Percentiles rank a stretch among this genome's conserved stretches.
phyloP scores from a whole-genome alignment of 148 eudicot species.

The Rhododendron molle region DNA sequence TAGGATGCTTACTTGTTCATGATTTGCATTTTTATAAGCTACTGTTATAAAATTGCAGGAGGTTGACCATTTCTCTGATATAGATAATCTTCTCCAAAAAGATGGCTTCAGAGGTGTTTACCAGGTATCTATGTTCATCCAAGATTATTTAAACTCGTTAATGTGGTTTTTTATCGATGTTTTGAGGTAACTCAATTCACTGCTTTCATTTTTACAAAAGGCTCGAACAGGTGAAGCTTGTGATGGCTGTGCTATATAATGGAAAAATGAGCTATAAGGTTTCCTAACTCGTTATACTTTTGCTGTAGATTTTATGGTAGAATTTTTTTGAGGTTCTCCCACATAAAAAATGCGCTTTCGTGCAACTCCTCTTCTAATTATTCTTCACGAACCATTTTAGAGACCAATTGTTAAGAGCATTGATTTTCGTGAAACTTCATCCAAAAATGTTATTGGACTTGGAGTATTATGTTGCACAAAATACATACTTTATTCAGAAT shows the following conservation, averaged over 20 bases:
- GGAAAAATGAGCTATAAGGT: slow-evolving; percentile 69
- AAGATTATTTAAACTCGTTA: neutral
- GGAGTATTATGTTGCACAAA: neutral
- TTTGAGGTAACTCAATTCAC: slow-evolving; percentile 10
- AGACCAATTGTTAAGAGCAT: neutral
- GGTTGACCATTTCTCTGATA: slow-evolving; percentile 72
- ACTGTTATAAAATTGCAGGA: slow-evolving; percentile 41
- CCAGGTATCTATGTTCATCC: slow-evolving; percentile 40
- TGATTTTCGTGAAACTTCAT: neutral
- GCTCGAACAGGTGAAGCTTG: slow-evolving; percentile 80
- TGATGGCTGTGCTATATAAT: slow-evolving; percentile 93
- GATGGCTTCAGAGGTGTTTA: slow-evolving; percentile 69
- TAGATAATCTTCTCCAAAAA: slow-evolving; percentile 41
- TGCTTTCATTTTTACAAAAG: slow-evolving; percentile 25
- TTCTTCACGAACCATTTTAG: neutral
- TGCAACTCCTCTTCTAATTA: neutral
- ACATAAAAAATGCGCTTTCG: neutral
- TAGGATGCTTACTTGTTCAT: neutral
- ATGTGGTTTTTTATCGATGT: neutral
- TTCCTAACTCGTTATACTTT: neutral
- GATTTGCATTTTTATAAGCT: slow-evolving; percentile 1
- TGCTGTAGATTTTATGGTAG: neutral
- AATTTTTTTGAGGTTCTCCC: neutral
- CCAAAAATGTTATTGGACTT: neutral
- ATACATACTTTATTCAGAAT: neutral